Evolutionary conservation across 2,329 filamentous ascomycete species (phyloP), one percentile per base, ranked within the genome.

Genomic region (Paramyrothecium sp.): DNA sequence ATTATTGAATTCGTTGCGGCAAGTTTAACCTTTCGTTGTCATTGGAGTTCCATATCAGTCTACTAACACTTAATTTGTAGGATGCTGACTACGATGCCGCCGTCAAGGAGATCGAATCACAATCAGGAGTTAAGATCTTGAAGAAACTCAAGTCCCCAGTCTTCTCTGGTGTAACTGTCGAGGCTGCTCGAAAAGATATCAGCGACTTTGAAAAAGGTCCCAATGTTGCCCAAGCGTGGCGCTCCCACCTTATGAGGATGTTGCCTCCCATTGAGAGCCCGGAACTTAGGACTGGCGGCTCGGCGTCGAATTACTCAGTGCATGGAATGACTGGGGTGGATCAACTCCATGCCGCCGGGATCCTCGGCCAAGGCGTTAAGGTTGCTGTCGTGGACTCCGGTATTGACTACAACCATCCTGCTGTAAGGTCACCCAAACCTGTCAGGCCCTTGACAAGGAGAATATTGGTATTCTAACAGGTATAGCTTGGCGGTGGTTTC

Each of bases 381-480:
- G 54, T 67, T 34, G 65, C 62, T 13, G 50, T 67, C 7, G 60
- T 67, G 19, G 65, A 67, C 49, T 60, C 60, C 2, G 65, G 65
- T 0, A 53, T 67, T 17, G 60, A 65, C 41, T 67, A 67, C 22
- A 58, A 54, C 1, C 65, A 68, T 21, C 58, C 56, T 12, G 59
- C 62, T 12, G 49, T 51, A 33, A 41, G 54, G 21, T 54, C 17
- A 17, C 44, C 20, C 10, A 19, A 5, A n/a, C 4, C 26, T 30
- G 26, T 30, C 26, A 30, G 26, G 10, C 10, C 26, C 4, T 30
- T 30, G 26, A 30, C 26, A 5, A 30, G 26, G 26, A 4, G 10
- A 10, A 30, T 4, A 30, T 5, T 30, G 10, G 5, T 30, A 46
- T 7, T 20, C 49, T 51, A 20, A 51, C 7, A 7, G 7, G 7